These are phyloP conservation scores for Bipolaris sorokiniana DNA, from an alignment of 2,329 filamentous ascomycete genomes.

Conservation along the genomic window DNA sequence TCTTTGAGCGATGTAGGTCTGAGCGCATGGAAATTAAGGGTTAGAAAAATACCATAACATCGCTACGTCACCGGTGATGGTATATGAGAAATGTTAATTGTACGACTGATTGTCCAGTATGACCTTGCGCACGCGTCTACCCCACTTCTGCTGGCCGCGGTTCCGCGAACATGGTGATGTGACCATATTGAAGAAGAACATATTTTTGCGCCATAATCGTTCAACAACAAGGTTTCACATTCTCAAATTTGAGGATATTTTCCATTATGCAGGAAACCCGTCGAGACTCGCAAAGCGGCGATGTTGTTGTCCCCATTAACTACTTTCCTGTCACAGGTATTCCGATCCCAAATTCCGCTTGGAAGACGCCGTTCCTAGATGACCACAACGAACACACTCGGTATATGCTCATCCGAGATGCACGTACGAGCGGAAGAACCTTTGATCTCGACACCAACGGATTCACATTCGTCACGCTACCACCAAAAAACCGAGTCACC, in stretches of 20 bases:
- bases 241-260: neutral
- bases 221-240: neutral
- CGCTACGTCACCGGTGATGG: neutral
- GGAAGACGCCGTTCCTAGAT: constrained; percentile 22
- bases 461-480: constrained; percentile 31
- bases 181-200: neutral
- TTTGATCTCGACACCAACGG: constrained; percentile 49
- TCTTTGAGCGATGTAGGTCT: constrained; percentile 28
- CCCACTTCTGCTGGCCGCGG: constrained; percentile 11
- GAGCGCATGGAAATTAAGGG: neutral
- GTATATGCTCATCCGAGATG: constrained; percentile 48
- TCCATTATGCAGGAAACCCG: neutral
- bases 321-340: constrained; percentile 23
- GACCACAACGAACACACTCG: constrained; percentile 24
- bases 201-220: too few species aligned
- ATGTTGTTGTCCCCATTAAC: constrained; percentile 27
- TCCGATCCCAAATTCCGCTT: constrained; percentile 20
- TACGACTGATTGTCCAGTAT: neutral
- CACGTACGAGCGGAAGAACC: constrained; percentile 50
- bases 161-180: constrained; percentile 4
- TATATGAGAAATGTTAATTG: constrained; percentile 6
- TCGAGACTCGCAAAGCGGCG: constrained; percentile 2
- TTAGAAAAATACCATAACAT: constrained; percentile 2
- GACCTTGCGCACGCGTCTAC: constrained; percentile 4
- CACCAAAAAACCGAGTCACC: constrained; percentile 8